phyloP scores from a whole-genome alignment of 192 early-diverging fungal species.

The Umbelopsis ramanniana region DNA sequence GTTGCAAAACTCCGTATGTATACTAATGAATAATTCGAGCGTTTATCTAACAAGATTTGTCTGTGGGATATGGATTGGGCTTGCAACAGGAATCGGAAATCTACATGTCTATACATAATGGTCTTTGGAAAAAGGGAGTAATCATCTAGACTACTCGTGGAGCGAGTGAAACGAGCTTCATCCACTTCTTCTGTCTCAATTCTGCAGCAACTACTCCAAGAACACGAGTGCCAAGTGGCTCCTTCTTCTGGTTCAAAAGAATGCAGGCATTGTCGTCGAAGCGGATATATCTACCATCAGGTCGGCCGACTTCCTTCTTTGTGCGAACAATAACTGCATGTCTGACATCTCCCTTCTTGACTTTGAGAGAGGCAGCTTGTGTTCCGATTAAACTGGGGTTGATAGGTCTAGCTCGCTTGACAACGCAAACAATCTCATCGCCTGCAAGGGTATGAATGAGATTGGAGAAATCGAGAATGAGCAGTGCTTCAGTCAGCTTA shows the following conservation, averaged over 20 bases:
- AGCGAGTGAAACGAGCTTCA: constrained; percentile 93
- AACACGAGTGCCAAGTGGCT: constrained; percentile 93
- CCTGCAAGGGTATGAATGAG: constrained; percentile 52
- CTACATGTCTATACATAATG: constrained; percentile 19
- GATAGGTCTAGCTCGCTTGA: constrained; percentile 88
- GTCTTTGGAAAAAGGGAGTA: background rate
- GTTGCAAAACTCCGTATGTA: background rate
- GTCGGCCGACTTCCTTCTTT: constrained; percentile 83
- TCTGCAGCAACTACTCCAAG: constrained; percentile 90
- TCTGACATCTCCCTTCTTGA: constrained; percentile 94
- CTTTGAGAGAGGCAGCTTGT: constrained; percentile 66
- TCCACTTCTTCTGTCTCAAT: constrained; percentile 92
- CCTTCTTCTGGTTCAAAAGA: constrained; percentile 90
- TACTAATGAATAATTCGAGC: background rate
- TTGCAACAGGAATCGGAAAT: constrained; percentile 1
- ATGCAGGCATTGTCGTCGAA: constrained; percentile 99
- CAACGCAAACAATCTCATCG: constrained; percentile 95
- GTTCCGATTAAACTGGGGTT: constrained; percentile 55
- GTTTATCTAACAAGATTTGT: constrained; percentile 15
- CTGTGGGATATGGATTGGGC: constrained; percentile 4
- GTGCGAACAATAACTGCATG: constrained; percentile 91
- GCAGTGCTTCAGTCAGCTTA: constrained; percentile 22
- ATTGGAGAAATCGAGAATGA: background rate
- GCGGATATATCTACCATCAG: constrained; percentile 88
- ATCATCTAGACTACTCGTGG: constrained; percentile 78